These are phyloP conservation scores for Lasiodiplodia gonubiensis DNA, from an alignment of 2,329 filamentous ascomycete species.

Conservation along the genomic window DNA sequence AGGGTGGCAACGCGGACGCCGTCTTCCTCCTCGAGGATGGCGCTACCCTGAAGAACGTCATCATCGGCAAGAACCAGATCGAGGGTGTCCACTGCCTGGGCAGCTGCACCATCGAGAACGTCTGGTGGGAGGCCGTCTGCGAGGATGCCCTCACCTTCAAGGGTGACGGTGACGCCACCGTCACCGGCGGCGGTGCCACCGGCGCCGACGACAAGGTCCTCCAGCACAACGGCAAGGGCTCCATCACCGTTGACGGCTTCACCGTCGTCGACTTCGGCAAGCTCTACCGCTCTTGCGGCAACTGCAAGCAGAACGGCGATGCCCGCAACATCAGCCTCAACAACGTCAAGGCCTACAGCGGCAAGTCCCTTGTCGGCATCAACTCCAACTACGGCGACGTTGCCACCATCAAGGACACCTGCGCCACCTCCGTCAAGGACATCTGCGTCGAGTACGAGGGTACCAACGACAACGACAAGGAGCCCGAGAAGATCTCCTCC, in stretches of 20 bases:
- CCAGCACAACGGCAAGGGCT: conserved; percentile 43
- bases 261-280: conserved; percentile 38
- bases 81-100: conserved; percentile 60
- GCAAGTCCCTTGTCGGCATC: conserved; percentile 30
- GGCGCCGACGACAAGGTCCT: conserved; percentile 41
- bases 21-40: conserved; percentile 28
- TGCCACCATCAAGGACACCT: conserved; percentile 16
- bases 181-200: conserved; percentile 39
- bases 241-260: conserved; percentile 41
- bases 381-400: conserved; percentile 53
- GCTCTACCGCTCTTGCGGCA: conserved; percentile 38
- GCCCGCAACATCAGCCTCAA: conserved; percentile 41
- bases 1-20: conserved; percentile 49
- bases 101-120: conserved; percentile 51
- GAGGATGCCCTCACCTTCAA: conserved; percentile 46
- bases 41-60: conserved; percentile 56
- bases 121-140: conserved; percentile 43
- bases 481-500: conserved; percentile 39
- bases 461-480: conserved; percentile 40
- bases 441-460: conserved; percentile 46
- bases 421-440: conserved; percentile 40
- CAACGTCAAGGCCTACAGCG: conserved; percentile 22
- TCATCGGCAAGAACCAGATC: conserved; percentile 54
- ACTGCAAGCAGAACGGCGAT: conserved; percentile 53
- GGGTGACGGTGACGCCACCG: conserved; percentile 33